A percentile compares a stretch with the other conserved stretches of the same genome.
Conservation (phyloP, 2,329 filamentous ascomycete species). For the Fusarium chaquense region DNA sequence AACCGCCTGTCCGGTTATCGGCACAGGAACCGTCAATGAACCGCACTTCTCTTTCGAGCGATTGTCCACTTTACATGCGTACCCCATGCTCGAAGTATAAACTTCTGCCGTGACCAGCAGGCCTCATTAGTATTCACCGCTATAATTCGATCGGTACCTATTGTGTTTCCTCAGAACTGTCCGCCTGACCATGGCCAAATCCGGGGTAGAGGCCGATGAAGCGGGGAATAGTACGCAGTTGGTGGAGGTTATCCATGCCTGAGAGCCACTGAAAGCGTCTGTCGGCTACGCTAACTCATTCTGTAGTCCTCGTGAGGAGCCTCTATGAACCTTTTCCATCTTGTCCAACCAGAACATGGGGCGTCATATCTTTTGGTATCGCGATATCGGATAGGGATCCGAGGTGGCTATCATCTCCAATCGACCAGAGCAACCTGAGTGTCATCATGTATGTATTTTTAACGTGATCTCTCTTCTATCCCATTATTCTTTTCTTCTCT, state of each 20-base stretch:
- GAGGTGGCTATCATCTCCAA: conserved; percentile 4
- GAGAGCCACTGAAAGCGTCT: background rate
- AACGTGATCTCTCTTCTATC: background rate
- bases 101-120: too few relatives aligned
- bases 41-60: fast-evolving
- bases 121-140: too few relatives aligned
- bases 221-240: conserved; percentile 7
- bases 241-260: background rate
- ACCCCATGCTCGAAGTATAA: fast-evolving
- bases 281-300: conserved; percentile 35
- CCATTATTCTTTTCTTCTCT: fast-evolving
- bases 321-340: background rate
- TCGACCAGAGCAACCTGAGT: background rate
- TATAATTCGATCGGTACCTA: background rate
- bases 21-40: background rate
- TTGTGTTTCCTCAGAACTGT: background rate
- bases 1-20: background rate
- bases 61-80: too few relatives aligned
- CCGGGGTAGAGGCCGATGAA: conserved; percentile 22
- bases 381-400: conserved; percentile 23
- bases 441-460: background rate
- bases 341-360: conserved; percentile 6
- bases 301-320: conserved; percentile 12
- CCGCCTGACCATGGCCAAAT: conserved; percentile 11
- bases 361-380: background rate